Evolutionary conservation across 2,329 filamentous ascomycete species (phyloP).

Genomic region (Mollisia scopiformis): DNA sequence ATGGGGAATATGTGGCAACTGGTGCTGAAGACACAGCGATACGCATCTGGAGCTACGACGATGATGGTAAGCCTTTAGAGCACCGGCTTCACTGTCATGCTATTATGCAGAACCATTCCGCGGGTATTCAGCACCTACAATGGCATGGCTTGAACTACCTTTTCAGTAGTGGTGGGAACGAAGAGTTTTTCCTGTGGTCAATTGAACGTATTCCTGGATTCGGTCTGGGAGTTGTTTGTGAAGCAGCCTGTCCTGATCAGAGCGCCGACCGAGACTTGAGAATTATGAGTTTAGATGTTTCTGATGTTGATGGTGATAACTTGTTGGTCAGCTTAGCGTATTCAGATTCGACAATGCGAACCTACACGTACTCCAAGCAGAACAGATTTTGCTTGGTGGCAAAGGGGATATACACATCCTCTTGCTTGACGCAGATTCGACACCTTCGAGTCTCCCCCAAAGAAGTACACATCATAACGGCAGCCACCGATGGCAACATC

Average conservation of each 20-base stretch:
- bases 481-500: conserved; percentile 81
- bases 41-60: conserved; percentile 65
- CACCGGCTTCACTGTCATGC: conserved; percentile 51
- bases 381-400: conserved; percentile 53
- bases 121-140: conserved; percentile 71
- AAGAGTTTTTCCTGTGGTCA: conserved; percentile 89
- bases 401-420: conserved; percentile 65
- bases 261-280: conserved; percentile 67
- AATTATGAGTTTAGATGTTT: conserved; percentile 77
- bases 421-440: conserved; percentile 72
- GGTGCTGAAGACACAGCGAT: conserved; percentile 76
- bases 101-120: conserved; percentile 75
- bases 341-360: conserved; percentile 80
- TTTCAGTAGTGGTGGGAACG: conserved; percentile 84
- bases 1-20: conserved; percentile 58
- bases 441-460: conserved; percentile 43
- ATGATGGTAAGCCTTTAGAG: conserved; percentile 11
- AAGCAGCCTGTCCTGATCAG: conserved; percentile 55
- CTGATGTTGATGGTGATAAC: conserved; percentile 12
- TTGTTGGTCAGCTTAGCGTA: conserved; percentile 72
- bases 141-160: conserved; percentile 72
- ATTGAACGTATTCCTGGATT: conserved; percentile 51
- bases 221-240: conserved; percentile 59
- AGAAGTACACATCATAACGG: conserved; percentile 56
- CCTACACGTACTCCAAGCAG: conserved; percentile 48